phyloP scores from a whole-genome alignment of 2,329 filamentous ascomycete species.

The Nemania serpens region DNA sequence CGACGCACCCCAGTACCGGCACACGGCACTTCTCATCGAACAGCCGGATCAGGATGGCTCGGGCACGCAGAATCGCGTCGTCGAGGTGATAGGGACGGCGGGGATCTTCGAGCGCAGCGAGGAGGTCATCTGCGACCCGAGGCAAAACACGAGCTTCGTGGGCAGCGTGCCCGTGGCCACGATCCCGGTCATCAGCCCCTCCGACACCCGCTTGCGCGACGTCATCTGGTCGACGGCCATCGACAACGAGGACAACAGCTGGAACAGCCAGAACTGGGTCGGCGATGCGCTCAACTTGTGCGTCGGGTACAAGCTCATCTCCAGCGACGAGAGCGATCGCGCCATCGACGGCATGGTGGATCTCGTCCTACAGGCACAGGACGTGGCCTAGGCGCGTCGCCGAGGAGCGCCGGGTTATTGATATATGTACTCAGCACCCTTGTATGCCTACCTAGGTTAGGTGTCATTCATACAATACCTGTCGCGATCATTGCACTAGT shows the following conservation, averaged over 20 bases:
- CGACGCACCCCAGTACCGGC: conserved; percentile 13
- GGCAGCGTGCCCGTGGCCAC: conserved; percentile 8
- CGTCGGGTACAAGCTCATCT: background rate
- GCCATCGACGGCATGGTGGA: conserved; percentile 13
- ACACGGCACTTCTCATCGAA: conserved; percentile 7
- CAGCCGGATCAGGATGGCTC: background rate
- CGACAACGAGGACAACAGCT: background rate
- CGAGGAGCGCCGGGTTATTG: background rate
- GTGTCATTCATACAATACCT: too few relatives aligned
- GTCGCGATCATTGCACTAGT: background rate
- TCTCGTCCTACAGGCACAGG: conserved; percentile 4
- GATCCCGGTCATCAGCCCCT: background rate
- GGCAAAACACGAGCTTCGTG: background rate
- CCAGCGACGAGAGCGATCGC: background rate
- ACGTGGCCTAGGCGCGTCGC: background rate
- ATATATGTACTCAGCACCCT: too few relatives aligned
- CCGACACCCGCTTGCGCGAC: conserved; percentile 4
- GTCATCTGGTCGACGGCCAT: conserved; percentile 8
- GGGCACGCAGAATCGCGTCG: background rate
- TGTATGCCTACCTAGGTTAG: too few relatives aligned
- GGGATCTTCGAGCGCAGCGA: conserved; percentile 6
- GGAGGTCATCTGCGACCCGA: background rate
- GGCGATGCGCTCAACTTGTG: conserved; percentile 6
- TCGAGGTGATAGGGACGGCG: background rate
- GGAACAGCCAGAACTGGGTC: conserved; percentile 13